phyloP scores from a whole-genome alignment of 768 basidiomycete genomes.

The Ramaria rubella region DNA sequence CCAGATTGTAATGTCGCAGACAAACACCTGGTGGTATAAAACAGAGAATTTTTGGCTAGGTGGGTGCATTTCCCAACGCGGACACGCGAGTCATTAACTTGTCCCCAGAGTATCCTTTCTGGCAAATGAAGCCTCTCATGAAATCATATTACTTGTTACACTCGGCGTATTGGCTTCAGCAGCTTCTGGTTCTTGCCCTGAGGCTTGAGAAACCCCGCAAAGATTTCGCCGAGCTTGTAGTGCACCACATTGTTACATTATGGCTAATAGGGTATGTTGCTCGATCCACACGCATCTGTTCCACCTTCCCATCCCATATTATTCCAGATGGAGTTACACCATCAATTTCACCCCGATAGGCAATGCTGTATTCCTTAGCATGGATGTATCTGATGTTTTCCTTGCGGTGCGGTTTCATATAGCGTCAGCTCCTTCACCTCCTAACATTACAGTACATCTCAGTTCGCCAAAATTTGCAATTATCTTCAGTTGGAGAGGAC shows the following conservation, averaged over 20 bases:
- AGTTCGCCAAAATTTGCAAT: slow-evolving; percentile 84
- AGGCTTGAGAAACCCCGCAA: slow-evolving; percentile 91
- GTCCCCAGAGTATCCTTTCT: slow-evolving; percentile 72
- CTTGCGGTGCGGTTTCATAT: slow-evolving; percentile 55
- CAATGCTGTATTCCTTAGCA: slow-evolving; percentile 87
- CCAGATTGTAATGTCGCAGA: slow-evolving; percentile 2
- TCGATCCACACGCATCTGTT: background rate
- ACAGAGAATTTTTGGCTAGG: slow-evolving; percentile 84
- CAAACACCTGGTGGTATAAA: slow-evolving; percentile 69
- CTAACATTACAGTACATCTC: background rate
- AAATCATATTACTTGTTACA: slow-evolving; percentile 95
- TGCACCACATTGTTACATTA: slow-evolving; percentile 88
- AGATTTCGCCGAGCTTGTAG: slow-evolving; percentile 81
- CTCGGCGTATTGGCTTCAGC: slow-evolving; percentile 90
- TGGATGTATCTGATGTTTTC: slow-evolving; percentile 92
- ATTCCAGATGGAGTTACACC: slow-evolving; percentile 72
- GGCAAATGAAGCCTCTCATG: slow-evolving; percentile 76
- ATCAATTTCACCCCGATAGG: slow-evolving; percentile 82
- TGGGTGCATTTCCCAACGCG: slow-evolving; percentile 22
- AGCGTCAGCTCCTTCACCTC: background rate
- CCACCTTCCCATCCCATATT: background rate
- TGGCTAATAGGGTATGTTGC: slow-evolving; percentile 80
- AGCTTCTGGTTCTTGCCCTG: slow-evolving; percentile 77
- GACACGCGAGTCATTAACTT: background rate
- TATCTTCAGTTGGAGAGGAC: slow-evolving; percentile 67